These are phyloP conservation scores for Tribonema minus DNA, from an alignment of 108 stramenopile species.

Conservation along the genomic window DNA sequence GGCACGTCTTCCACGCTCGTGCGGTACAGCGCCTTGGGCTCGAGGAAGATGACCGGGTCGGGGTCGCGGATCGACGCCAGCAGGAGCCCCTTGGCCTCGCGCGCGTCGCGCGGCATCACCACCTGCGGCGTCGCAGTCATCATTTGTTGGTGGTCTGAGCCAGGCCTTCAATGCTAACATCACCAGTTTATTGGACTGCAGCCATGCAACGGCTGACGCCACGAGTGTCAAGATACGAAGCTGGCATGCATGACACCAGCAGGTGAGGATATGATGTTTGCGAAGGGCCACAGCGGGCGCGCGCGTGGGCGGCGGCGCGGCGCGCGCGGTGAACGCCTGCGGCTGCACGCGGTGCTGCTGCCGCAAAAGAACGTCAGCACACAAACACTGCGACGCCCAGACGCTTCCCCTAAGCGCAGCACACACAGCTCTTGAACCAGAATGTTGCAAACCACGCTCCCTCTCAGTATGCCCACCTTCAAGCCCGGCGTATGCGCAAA, in stretches of 20 bases:
- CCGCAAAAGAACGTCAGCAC: neutral
- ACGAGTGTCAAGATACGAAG: neutral
- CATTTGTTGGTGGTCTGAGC: neutral
- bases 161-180: neutral
- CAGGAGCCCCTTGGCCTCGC: conserved; percentile 85
- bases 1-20: conserved; percentile 87
- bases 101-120: conserved; percentile 89
- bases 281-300: too few relatives aligned
- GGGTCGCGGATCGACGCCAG: conserved; percentile 77
- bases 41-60: conserved; percentile 92
- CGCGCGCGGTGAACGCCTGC: neutral
- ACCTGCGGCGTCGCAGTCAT: conserved; percentile 48
- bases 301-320: too few relatives aligned
- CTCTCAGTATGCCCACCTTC: conserved; percentile 33
- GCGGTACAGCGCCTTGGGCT: conserved; percentile 94
- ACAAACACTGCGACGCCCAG: neutral
- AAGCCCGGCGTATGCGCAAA: conserved; percentile 88
- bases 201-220: neutral
- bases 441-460: neutral
- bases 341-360: neutral
- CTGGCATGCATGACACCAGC: neutral
- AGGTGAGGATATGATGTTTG: neutral
- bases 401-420: neutral
- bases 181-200: neutral
- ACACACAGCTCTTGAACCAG: neutral